Percentiles rank a stretch among this genome's conserved stretches.
Evolutionary conservation across 495 filamentous ascomycete species (phyloP).

Genomic region (Elasticomyces elasticus): DNA sequence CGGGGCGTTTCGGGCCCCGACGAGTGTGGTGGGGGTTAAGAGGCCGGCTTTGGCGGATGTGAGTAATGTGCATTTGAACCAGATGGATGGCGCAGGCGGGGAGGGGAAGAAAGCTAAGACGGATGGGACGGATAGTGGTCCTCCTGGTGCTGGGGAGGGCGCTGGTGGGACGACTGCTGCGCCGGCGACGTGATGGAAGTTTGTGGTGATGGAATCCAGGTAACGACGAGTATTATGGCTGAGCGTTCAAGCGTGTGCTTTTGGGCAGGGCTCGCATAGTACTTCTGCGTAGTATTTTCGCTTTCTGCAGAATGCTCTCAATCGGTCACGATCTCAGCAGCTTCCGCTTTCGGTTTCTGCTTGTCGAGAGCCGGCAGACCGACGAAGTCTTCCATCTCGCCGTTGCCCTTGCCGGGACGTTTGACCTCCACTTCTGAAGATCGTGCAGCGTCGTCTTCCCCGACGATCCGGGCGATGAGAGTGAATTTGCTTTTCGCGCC

Average conservation of each 20-base stretch:
- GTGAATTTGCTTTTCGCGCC: constrained; percentile 69
- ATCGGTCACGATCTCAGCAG: background rate
- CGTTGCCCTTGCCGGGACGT: constrained; percentile 1
- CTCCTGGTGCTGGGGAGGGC: background rate
- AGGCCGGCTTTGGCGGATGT: constrained; percentile 37
- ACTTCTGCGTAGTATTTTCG: background rate
- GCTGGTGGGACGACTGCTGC: background rate
- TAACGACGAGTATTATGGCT: background rate
- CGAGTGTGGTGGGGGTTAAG: constrained; percentile 38
- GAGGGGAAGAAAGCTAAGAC: constrained; percentile 23
- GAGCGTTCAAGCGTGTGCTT: background rate
- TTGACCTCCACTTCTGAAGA: no score
- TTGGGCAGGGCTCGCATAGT: background rate
- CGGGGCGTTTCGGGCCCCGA: constrained; percentile 49
- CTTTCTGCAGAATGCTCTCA: background rate
- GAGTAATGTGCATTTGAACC: constrained; percentile 26
- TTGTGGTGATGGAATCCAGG: background rate
- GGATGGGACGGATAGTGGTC: background rate
- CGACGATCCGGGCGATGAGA: constrained; percentile 64
- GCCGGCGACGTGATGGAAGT: background rate
- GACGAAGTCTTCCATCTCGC: constrained; percentile 23
- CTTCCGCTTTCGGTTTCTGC: background rate
- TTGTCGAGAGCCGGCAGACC: constrained; percentile 7
- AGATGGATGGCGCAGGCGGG: constrained; percentile 15
- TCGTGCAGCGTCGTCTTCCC: constrained; percentile 37